Conservation (phyloP, 805 yeast species). For the Kuraishia capsulata region DNA sequence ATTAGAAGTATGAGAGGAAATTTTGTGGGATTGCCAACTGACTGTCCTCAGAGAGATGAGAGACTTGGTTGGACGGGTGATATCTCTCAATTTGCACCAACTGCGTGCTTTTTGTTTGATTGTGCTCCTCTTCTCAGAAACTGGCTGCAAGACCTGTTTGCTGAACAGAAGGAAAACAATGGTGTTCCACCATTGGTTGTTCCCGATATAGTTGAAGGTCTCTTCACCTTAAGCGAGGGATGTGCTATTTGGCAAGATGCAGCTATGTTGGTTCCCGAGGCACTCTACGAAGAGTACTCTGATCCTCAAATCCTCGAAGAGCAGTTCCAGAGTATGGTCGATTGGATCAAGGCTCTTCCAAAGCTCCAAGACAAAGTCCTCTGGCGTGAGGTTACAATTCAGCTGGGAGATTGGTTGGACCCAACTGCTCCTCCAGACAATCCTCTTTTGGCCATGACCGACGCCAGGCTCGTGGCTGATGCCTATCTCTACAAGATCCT, state of each 20-base stretch:
- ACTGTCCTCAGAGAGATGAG: constrained; percentile 20
- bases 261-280: constrained; percentile 12
- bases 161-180: constrained; percentile 12
- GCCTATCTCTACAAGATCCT: constrained; percentile 12
- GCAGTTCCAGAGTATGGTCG: constrained; percentile 8
- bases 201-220: constrained; percentile 11
- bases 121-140: constrained; percentile 10
- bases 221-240: constrained; percentile 8
- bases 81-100: constrained; percentile 14
- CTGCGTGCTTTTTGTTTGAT: constrained; percentile 14
- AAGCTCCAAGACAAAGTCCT: constrained; percentile 8
- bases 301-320: constrained; percentile 5
- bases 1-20: constrained; percentile 15
- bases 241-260: constrained; percentile 16
- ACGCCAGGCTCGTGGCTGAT: constrained; percentile 14
- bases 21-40: constrained; percentile 15
- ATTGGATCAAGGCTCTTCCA: constrained; percentile 10
- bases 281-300: constrained; percentile 6
- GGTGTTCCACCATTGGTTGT: constrained; percentile 12
- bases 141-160: constrained; percentile 13
- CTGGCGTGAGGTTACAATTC: constrained; percentile 9
- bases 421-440: constrained; percentile 18
- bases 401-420: constrained; percentile 21
- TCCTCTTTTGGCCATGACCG: constrained; percentile 13
- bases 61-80: constrained; percentile 20